These are phyloP conservation scores for Lenzites betulinus DNA, from an alignment of 768 basidiomycete species.

Conservation along the genomic window DNA sequence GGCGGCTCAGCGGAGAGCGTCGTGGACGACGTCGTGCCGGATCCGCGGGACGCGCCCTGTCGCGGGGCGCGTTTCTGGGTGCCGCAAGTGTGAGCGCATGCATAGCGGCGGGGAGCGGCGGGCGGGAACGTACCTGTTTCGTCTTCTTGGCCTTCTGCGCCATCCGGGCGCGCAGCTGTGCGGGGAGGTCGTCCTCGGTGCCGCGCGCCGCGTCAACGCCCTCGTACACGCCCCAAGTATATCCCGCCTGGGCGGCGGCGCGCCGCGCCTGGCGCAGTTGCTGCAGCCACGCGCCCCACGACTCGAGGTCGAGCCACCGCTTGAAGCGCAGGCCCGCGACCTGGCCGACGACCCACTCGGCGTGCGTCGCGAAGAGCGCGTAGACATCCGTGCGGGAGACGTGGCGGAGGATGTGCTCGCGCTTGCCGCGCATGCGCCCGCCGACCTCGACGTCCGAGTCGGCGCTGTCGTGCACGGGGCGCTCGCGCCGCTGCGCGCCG, in stretches of 20 bases:
- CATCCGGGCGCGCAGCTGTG: not conserved
- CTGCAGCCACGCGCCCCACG: constrained; percentile 49
- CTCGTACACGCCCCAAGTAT: constrained; percentile 10
- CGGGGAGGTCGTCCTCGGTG: not conserved
- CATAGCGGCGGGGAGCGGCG: too few relatives aligned
- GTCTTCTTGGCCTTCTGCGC: not conserved
- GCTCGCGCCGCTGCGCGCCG: constrained; percentile 32
- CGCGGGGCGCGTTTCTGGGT: not conserved
- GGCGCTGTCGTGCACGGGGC: constrained; percentile 35
- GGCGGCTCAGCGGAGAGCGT: not conserved
- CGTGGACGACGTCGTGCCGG: constrained; percentile 1
- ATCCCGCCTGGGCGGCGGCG: constrained; percentile 8
- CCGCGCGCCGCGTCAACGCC: not conserved
- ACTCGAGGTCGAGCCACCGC: constrained; percentile 42
- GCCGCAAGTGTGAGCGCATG: not conserved
- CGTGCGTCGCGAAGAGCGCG: constrained; percentile 53
- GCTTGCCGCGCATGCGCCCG: constrained; percentile 28
- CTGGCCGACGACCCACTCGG: constrained; percentile 59
- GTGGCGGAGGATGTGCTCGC: constrained; percentile 46
- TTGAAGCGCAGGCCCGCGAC: constrained; percentile 33
- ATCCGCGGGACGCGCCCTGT: not conserved
- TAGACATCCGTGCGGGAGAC: constrained; percentile 54
- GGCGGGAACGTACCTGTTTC: not conserved
- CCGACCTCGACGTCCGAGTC: constrained; percentile 34
- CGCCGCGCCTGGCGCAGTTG: not conserved